phyloP scores from a whole-genome alignment of 495 filamentous ascomycete species.

The Podospora australis region DNA sequence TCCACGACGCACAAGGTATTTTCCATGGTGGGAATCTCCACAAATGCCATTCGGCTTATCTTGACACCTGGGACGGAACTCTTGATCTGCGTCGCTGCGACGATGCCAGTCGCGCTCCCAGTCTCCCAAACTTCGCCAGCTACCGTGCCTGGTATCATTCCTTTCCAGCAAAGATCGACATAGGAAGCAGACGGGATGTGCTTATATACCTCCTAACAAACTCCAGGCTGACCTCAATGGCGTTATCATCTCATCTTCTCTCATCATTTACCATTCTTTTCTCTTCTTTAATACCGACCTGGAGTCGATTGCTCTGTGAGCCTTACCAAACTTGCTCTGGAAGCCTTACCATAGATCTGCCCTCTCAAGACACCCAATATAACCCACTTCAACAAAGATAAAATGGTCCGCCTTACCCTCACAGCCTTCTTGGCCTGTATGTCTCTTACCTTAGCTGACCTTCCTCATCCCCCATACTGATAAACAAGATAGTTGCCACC shows the following conservation, averaged over 20 bases:
- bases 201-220: too few species aligned
- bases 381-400: conserved; percentile 13
- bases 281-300: conserved; percentile 11
- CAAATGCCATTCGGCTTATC: not conserved
- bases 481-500: conserved; percentile 21
- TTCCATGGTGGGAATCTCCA: not conserved
- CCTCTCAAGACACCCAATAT: not conserved
- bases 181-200: too few species aligned
- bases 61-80: too few species aligned
- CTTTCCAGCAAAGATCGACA: not conserved
- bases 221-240: too few species aligned
- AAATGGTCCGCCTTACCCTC: conserved; percentile 36
- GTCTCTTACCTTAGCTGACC: conserved; percentile 7
- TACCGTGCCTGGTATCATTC: too few species aligned
- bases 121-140: too few species aligned
- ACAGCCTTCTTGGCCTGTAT: conserved; percentile 28
- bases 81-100: too few species aligned
- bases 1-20: too few species aligned
- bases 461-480: not conserved
- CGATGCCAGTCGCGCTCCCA: too few species aligned
- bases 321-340: not conserved
- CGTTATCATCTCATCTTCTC: conserved; percentile 8
- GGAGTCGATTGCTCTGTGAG: conserved; percentile 14
- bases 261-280: conserved; percentile 2
- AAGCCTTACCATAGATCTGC: not conserved